Percentiles rank a stretch among this genome's conserved stretches.
Evolutionary conservation across 805 yeast genomes (phyloP).

Genomic region (Ogataea wickerhamii): DNA sequence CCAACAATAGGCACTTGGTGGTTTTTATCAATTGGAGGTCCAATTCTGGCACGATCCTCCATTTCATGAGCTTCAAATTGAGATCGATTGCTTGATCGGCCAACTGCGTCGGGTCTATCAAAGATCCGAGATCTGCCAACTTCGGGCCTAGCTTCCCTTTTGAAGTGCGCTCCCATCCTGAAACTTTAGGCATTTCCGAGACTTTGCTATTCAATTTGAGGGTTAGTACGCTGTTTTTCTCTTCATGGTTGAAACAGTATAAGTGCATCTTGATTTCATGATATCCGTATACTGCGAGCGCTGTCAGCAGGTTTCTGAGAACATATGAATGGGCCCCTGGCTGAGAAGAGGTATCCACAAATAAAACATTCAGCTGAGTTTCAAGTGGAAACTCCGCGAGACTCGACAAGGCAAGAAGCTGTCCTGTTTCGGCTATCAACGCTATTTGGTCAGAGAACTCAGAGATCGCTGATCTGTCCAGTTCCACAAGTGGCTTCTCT

Average conservation of each 20-base stretch:
- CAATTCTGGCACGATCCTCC: slow-evolving; percentile 87
- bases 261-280: slow-evolving; percentile 36
- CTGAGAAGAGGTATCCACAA: slow-evolving; percentile 27
- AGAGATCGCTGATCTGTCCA: neutral
- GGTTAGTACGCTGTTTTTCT: slow-evolving; percentile 27
- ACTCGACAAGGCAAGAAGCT: slow-evolving; percentile 8
- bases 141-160: slow-evolving; percentile 77
- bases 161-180: slow-evolving; percentile 90
- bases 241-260: slow-evolving; percentile 32
- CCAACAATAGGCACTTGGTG: slow-evolving; percentile 72
- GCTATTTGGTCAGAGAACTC: slow-evolving; percentile 15
- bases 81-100: slow-evolving; percentile 92
- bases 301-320: slow-evolving; percentile 25
- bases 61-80: slow-evolving; percentile 88
- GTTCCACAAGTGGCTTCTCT: slow-evolving; percentile 2
- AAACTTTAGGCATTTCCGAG: slow-evolving; percentile 38
- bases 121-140: slow-evolving; percentile 72
- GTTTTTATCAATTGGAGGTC: slow-evolving; percentile 61
- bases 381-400: slow-evolving; percentile 7
- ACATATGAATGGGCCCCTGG: slow-evolving; percentile 18
- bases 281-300: slow-evolving; percentile 33
- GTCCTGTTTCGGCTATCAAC: slow-evolving; percentile 9
- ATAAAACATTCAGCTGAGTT: slow-evolving; percentile 14
- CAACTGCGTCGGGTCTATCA: slow-evolving; percentile 75
- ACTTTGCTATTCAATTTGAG: slow-evolving; percentile 18